Evolutionary conservation across 495 filamentous ascomycete species (phyloP).

Genomic region (Opeltia flavorubescens): DNA sequence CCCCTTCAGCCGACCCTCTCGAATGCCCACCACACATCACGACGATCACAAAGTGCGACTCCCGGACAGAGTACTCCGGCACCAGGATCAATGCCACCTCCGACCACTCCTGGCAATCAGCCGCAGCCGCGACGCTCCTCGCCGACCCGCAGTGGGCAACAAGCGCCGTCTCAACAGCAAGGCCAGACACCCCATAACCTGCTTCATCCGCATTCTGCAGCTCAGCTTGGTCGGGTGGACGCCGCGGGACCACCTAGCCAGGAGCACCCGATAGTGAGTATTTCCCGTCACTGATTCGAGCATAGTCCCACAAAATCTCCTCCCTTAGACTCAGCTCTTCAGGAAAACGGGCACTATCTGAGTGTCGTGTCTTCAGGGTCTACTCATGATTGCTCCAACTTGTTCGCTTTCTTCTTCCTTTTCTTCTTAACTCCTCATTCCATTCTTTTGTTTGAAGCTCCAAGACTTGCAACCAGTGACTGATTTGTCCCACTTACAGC

Average conservation of each 20-base stretch:
- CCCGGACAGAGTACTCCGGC: conserved; percentile 38
- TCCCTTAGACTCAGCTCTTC: too few relatives aligned
- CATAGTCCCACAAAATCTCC: not conserved
- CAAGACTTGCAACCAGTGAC: conserved; percentile 55
- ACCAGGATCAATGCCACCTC: conserved; percentile 46
- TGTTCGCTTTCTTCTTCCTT: not conserved
- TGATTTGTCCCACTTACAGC: conserved; percentile 31
- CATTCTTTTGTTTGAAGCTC: conserved; percentile 54
- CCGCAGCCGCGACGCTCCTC: conserved; percentile 2
- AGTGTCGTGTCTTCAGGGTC: too few relatives aligned
- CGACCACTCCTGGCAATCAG: conserved; percentile 14
- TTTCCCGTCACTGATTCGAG: not conserved
- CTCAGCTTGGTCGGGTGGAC: conserved; percentile 17
- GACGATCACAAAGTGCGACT: conserved; percentile 36
- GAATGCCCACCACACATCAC: conserved; percentile 18
- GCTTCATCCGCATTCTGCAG: conserved; percentile 16
- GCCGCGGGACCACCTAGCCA: conserved; percentile 14
- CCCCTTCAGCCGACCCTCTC: conserved; percentile 13
- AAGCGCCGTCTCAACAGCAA: not conserved
- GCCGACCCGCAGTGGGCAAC: not conserved
- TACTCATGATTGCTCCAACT: not conserved
- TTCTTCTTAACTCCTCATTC: conserved; percentile 17
- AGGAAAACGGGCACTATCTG: too few relatives aligned
- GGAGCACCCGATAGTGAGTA: conserved; percentile 13
- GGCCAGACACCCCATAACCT: conserved; percentile 2